These are phyloP conservation scores for Herpotrichia juniperi DNA, from an alignment of 2,329 filamentous ascomycete species.

Conservation along the genomic window DNA sequence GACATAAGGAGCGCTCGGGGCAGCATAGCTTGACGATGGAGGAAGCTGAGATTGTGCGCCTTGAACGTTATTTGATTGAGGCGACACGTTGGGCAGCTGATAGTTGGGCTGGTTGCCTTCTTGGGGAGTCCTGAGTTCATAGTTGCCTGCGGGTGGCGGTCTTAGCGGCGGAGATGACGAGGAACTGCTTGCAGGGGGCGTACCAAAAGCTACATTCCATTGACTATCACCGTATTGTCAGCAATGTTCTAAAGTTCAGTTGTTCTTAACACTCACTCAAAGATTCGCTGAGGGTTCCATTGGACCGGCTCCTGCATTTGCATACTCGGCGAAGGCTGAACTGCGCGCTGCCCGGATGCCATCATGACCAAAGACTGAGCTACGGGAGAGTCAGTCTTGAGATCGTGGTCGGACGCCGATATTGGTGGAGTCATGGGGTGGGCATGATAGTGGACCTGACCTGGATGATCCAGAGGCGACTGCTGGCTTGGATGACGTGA, in stretches of 20 bases:
- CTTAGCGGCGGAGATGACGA: conserved; percentile 52
- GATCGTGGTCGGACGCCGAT: conserved; percentile 73
- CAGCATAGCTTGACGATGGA: conserved; percentile 40
- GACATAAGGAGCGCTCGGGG: conserved; percentile 44
- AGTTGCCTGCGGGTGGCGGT: conserved; percentile 48
- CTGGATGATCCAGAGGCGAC: conserved; percentile 57
- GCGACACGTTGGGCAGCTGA: conserved; percentile 43
- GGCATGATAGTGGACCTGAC: conserved; percentile 68
- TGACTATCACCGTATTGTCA: conserved; percentile 63
- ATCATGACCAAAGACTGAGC: conserved; percentile 76
- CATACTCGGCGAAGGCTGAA: conserved; percentile 59
- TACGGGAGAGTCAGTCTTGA: conserved; percentile 77
- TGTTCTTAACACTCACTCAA: conserved; percentile 72
- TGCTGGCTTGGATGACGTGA: conserved; percentile 56
- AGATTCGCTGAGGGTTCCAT: conserved; percentile 88
- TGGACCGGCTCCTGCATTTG: conserved; percentile 66
- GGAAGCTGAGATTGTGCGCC: conserved; percentile 37
- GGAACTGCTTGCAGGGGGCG: conserved; percentile 56
- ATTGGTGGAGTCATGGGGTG: conserved; percentile 83
- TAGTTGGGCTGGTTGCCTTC: conserved; percentile 40
- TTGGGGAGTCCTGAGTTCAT: conserved; percentile 44
- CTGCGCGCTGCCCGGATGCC: conserved; percentile 61
- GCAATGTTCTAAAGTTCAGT: neutral
- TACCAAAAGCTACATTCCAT: conserved; percentile 95
- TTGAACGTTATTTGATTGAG: conserved; percentile 38